phyloP scores from a whole-genome alignment of 805 yeast genomes.

The Saturnispora sanitii region DNA sequence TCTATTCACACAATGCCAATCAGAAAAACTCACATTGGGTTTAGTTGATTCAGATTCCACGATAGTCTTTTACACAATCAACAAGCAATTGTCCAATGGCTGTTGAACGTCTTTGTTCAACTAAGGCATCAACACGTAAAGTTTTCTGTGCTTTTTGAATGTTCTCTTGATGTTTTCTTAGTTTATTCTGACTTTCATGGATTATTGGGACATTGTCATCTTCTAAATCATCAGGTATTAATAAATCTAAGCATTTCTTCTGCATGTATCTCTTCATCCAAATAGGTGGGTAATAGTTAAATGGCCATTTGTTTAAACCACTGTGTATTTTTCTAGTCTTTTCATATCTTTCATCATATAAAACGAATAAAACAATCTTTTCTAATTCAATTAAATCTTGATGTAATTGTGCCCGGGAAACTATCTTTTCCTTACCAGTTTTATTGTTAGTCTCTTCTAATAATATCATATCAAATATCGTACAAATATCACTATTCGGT shows the following conservation, averaged over 20 bases:
- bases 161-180: neutral
- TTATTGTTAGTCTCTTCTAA: neutral
- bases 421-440: neutral
- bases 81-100: neutral
- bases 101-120: neutral
- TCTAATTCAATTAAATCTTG: slow-evolving; percentile 2
- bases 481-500: slow-evolving; percentile 1
- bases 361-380: slow-evolving; percentile 1
- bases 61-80: slow-evolving; percentile 7
- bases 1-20: neutral
- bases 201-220: slow-evolving; percentile 3
- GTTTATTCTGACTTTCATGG: slow-evolving; percentile 3
- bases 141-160: neutral
- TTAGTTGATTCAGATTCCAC: slow-evolving; percentile 7
- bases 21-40: neutral
- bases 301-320: slow-evolving; percentile 5
- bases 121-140: neutral
- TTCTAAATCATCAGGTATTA: neutral
- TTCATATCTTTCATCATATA: slow-evolving; percentile 5
- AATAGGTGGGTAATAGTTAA: slow-evolving; percentile 7
- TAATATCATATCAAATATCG: slow-evolving; percentile 1
- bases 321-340: slow-evolving; percentile 5
- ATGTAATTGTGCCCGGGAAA: neutral
- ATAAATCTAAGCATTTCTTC: slow-evolving; percentile 2
- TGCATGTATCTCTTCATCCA: slow-evolving; percentile 5